phyloP scores from a whole-genome alignment of 768 basidiomycete genomes.

The Thelephora ganbajun region DNA sequence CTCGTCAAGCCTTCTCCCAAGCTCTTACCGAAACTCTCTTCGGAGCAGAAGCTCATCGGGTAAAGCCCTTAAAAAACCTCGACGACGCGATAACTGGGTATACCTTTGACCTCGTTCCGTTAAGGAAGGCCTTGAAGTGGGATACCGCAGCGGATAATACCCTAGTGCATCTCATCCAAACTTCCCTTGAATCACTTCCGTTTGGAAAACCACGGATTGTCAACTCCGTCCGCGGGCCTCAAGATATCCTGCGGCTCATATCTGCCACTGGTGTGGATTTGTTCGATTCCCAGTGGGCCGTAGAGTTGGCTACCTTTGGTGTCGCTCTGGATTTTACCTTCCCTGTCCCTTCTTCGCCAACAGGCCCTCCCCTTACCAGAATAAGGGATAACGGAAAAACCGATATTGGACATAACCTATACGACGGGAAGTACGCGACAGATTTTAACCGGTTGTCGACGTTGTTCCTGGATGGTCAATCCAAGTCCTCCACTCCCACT shows the following conservation, averaged over 20 bases:
- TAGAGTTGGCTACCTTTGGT: slow-evolving; percentile 51
- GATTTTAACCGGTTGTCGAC: slow-evolving; percentile 48
- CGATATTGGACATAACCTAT: slow-evolving; percentile 65
- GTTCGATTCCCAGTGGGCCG: slow-evolving; percentile 64
- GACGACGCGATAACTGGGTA: slow-evolving; percentile 66
- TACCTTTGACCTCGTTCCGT: slow-evolving; percentile 48
- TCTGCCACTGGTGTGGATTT: slow-evolving; percentile 56
- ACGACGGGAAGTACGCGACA: slow-evolving; percentile 35
- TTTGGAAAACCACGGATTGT: slow-evolving; percentile 47
- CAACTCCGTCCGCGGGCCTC: slow-evolving; percentile 43
- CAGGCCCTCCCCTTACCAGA: neutral
- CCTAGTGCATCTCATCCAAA: slow-evolving; percentile 30
- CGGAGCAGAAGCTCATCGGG: slow-evolving; percentile 36
- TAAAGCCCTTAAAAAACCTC: slow-evolving; percentile 38
- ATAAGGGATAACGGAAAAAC: slow-evolving; percentile 13
- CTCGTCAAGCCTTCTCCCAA: slow-evolving; percentile 51
- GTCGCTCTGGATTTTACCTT: slow-evolving; percentile 72
- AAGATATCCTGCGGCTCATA: slow-evolving; percentile 60
- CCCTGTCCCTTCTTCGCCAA: slow-evolving; percentile 24
- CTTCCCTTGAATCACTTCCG: slow-evolving; percentile 47
- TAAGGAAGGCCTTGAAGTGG: slow-evolving; percentile 14
- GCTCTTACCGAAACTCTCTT: slow-evolving; percentile 41
- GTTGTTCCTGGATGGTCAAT: slow-evolving; percentile 18
- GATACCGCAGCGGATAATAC: slow-evolving; percentile 1
- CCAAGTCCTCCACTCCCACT: neutral